Evolutionary conservation across 2,329 filamentous ascomycete genomes (phyloP), one percentile per base, ranked within the genome.

Genomic region (Aspergillus sp.): DNA sequence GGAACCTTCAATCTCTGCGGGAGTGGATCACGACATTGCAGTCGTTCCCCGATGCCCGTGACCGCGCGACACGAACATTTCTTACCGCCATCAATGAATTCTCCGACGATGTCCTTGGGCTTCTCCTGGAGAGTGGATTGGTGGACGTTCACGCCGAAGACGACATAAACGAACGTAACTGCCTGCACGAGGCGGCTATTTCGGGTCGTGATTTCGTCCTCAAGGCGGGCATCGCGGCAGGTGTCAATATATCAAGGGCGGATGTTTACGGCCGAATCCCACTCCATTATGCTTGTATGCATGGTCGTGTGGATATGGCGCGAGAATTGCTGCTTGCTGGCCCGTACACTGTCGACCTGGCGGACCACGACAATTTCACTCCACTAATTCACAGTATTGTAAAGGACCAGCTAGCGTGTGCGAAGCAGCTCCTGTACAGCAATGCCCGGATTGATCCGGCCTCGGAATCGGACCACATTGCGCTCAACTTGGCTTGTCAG

Each of bases 281-380:
- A 15, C 64, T 98, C 22, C 91, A 98, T 54, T 98, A 98, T 63
- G 88, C 91, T 10, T 93, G 86, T 57, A 88, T 96, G 74, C 86
- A 95, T 63, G 91, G 91, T 4, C 76, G 84, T 28, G 71, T 93
- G 13, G 82, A 84, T 34, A 86, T 93, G 77, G 74, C 93, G 16
- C 74, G 84, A 44, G 72, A 75, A 26, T 68, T 95, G 13, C 65
- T 94, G 31, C 64, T 72, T 42, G 75, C 75, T 14, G 78, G 82
- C 29, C 74, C 77, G 4, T 68, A 75, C 13, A 94, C 86, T 0
- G 82, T 96, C 39, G 79, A 96, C 53, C 68, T 82, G 25, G 88
- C 88, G 53, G 91, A 98, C 52, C 84, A 96, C 53, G 89, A 98
- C 63, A 95, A 94, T 60, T 98, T 94, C 57, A 96, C 89, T 0